Evolutionary conservation across 1,139 yeast genomes (phyloP).

Genomic region (Arxiozyma slooffiae): DNA sequence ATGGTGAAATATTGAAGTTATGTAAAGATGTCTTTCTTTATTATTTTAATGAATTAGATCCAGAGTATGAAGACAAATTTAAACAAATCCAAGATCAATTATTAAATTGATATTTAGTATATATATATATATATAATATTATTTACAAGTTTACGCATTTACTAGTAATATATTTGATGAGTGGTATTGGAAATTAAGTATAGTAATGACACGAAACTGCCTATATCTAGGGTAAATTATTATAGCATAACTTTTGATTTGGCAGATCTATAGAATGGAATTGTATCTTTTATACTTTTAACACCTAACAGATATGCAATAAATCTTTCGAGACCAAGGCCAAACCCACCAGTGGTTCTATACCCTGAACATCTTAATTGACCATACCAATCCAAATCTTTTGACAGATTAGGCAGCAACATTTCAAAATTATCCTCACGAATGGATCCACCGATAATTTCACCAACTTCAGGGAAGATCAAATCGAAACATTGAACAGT

Average conservation of each 20-base stretch:
- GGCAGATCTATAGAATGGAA: slow-evolving; percentile 60
- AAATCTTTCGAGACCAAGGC: slow-evolving; percentile 86
- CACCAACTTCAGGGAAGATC: slow-evolving; percentile 87
- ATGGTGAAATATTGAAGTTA: background rate
- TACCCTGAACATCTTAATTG: slow-evolving; percentile 66
- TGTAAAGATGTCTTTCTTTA: background rate
- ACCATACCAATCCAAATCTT: slow-evolving; percentile 70
- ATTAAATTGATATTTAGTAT: background rate
- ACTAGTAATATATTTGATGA: too few species aligned
- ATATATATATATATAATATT: background rate
- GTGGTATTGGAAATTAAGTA: too few species aligned
- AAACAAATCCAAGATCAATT: background rate
- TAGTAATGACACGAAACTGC: too few species aligned
- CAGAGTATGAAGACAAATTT: background rate
- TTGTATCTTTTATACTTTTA: slow-evolving; percentile 70
- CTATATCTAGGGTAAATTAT: too few species aligned
- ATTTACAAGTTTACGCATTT: background rate
- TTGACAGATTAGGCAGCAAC: slow-evolving; percentile 28
- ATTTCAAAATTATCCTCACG: slow-evolving; percentile 60
- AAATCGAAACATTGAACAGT: slow-evolving; percentile 90
- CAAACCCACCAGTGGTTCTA: slow-evolving; percentile 95
- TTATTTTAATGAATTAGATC: background rate
- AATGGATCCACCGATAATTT: slow-evolving; percentile 87
- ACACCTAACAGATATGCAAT: slow-evolving; percentile 59
- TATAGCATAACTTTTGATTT: slow-evolving; percentile 6